Percentiles rank a stretch among this genome's conserved stretches.
Evolutionary conservation across 768 basidiomycete genomes (phyloP).

Genomic region (Lactarius indigo): DNA sequence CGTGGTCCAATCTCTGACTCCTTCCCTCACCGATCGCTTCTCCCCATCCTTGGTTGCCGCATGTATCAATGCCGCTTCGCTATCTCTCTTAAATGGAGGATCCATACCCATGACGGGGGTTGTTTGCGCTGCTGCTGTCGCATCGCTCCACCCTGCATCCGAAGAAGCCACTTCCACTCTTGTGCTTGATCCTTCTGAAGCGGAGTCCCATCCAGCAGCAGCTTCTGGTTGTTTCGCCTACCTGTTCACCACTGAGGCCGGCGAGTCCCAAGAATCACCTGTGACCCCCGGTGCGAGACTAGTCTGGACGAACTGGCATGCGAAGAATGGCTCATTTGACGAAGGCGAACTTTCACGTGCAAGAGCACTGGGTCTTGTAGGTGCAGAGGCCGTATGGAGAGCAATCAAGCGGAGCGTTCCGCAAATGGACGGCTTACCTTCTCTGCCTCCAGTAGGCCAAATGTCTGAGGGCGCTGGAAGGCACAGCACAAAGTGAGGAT

Average conservation of each 20-base stretch:
- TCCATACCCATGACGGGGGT: conserved; percentile 74
- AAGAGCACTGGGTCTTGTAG: conserved; percentile 45
- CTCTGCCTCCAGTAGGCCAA: not conserved
- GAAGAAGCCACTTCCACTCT: conserved; percentile 32
- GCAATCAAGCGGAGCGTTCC: conserved; percentile 43
- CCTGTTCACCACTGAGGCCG: conserved; percentile 28
- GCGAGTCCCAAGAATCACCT: conserved; percentile 12
- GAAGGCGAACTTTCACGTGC: conserved; percentile 43
- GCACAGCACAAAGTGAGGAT: conserved; percentile 10
- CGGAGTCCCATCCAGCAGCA: conserved; percentile 36
- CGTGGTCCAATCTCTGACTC: conserved; percentile 61
- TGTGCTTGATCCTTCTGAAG: conserved; percentile 51
- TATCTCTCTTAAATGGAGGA: conserved; percentile 65
- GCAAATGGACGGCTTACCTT: conserved; percentile 22
- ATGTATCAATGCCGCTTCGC: conserved; percentile 64
- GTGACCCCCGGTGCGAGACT: conserved; percentile 26
- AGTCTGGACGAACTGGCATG: conserved; percentile 59
- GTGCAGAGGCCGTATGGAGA: conserved; percentile 46
- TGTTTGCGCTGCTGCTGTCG: conserved; percentile 65
- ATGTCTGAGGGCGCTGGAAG: not conserved
- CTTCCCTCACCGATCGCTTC: conserved; percentile 17
- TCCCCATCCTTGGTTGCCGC: conserved; percentile 46
- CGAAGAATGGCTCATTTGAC: conserved; percentile 35
- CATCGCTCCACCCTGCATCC: conserved; percentile 30
- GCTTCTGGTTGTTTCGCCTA: conserved; percentile 71